A percentile compares a stretch with the other conserved stretches of the same genome.
These are phyloP conservation scores for Paramecium biaurelia DNA, from an alignment of 73 alveolate species.

Conservation along the genomic window DNA sequence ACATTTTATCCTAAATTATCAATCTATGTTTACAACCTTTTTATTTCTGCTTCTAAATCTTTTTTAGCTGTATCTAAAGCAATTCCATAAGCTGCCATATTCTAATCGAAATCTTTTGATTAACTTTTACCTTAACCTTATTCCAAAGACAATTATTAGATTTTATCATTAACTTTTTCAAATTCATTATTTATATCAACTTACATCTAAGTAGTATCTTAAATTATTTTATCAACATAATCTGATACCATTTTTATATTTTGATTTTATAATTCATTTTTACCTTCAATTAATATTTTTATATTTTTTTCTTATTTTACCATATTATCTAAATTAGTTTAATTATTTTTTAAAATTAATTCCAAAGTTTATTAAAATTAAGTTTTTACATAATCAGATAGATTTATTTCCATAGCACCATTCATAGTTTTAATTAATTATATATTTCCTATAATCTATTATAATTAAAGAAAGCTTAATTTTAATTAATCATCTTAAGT, in stretches of 20 bases:
- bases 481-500: background rate
- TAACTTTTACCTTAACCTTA: background rate
- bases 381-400: background rate
- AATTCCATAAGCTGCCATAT: background rate
- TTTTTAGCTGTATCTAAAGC: background rate
- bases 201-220: background rate
- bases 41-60: background rate
- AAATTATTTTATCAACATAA: background rate
- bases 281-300: background rate
- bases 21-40: background rate
- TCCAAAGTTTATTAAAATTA: background rate
- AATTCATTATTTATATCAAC: background rate
- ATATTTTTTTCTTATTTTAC: background rate
- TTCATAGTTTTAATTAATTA: background rate
- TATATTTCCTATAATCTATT: background rate
- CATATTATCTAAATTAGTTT: background rate
- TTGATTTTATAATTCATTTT: background rate
- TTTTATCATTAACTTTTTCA: background rate
- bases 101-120: background rate
- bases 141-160: background rate
- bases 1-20: background rate
- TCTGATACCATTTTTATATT: background rate
- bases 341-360: background rate
- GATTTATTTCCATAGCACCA: slow-evolving; percentile 17
- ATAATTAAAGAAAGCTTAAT: background rate